phyloP scores from a whole-genome alignment of 2,329 filamentous ascomycete genomes.

The Didymella arachidicola region DNA sequence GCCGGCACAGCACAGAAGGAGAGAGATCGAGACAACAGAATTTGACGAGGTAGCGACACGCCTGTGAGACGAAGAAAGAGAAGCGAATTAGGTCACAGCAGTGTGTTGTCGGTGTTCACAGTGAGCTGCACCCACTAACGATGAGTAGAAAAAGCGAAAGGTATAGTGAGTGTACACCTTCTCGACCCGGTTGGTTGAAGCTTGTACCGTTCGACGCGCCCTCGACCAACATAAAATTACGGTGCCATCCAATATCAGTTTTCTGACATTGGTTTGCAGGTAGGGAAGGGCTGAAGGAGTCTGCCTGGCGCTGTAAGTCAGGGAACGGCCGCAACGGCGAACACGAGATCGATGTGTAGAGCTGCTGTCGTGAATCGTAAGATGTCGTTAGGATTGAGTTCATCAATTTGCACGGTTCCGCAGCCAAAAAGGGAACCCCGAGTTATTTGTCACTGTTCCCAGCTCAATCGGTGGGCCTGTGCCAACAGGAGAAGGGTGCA shows the following conservation, averaged over 20 bases:
- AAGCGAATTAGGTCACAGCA: neutral
- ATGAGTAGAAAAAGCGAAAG: neutral
- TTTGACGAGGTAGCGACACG: neutral
- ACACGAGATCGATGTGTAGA: neutral
- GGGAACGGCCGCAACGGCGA: neutral
- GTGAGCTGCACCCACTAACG: neutral
- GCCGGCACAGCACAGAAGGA: neutral
- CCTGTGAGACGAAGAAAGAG: neutral
- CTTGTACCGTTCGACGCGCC: neutral
- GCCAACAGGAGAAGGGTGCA: constrained; percentile 7
- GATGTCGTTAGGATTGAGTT: constrained; percentile 27
- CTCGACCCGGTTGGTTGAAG: neutral
- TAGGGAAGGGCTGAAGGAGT: neutral
- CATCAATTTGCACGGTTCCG: constrained; percentile 22
- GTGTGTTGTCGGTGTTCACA: constrained; percentile 1
- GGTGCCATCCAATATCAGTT: neutral
- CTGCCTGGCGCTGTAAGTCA: neutral
- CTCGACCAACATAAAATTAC: neutral
- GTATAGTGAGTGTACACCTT: neutral
- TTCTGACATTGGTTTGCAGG: neutral
- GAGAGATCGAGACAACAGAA: neutral
- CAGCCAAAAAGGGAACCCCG: constrained; percentile 7
- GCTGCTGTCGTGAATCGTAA: constrained; percentile 1
- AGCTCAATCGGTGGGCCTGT: constrained; percentile 11
- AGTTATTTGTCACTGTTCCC: constrained; percentile 28